Percentiles rank a stretch among this genome's conserved stretches.
Evolutionary conservation across 2,329 filamentous ascomycete species (phyloP).

Genomic region (Botrytis hyacinthi): DNA sequence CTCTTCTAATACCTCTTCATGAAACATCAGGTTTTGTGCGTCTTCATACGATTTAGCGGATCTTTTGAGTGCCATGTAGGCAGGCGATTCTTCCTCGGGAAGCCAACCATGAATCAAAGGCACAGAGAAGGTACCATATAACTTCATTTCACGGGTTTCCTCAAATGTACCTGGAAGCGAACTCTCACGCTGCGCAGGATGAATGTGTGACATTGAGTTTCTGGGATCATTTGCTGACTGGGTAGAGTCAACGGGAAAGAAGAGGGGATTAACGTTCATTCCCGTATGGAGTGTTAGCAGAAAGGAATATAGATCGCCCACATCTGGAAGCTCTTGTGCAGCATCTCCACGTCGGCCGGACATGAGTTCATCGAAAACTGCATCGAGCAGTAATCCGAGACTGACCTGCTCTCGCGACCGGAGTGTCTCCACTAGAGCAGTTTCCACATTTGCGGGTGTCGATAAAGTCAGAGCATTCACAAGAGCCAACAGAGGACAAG

Average conservation of each 20-base stretch:
- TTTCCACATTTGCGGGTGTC: conserved; percentile 63
- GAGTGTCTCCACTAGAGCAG: conserved; percentile 75
- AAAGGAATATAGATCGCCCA: conserved; percentile 84
- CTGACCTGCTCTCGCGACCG: conserved; percentile 83
- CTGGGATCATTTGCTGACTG: conserved; percentile 38
- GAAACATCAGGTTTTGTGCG: conserved; percentile 82
- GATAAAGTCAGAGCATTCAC: conserved; percentile 90
- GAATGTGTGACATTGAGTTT: conserved; percentile 52
- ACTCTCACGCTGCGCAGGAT: conserved; percentile 50
- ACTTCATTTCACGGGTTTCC: conserved; percentile 79
- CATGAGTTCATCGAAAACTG: conserved; percentile 90
- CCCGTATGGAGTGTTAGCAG: conserved; percentile 87
- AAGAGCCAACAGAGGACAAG: conserved; percentile 86
- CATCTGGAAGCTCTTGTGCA: conserved; percentile 70
- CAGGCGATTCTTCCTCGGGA: conserved; percentile 63
- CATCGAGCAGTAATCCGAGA: conserved; percentile 79
- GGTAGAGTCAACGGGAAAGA: conserved; percentile 58
- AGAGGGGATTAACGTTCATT: conserved; percentile 96
- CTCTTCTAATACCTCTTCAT: conserved; percentile 82
- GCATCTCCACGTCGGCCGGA: conserved; percentile 65
- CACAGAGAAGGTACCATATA: conserved; percentile 86
- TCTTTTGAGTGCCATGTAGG: conserved; percentile 67
- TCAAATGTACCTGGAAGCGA: conserved; percentile 73
- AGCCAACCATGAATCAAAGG: conserved; percentile 94
- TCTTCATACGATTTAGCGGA: conserved; percentile 87